Base-by-base conservation (phyloP, 208 protist genomes). In the Lotmaria passim region DNA sequence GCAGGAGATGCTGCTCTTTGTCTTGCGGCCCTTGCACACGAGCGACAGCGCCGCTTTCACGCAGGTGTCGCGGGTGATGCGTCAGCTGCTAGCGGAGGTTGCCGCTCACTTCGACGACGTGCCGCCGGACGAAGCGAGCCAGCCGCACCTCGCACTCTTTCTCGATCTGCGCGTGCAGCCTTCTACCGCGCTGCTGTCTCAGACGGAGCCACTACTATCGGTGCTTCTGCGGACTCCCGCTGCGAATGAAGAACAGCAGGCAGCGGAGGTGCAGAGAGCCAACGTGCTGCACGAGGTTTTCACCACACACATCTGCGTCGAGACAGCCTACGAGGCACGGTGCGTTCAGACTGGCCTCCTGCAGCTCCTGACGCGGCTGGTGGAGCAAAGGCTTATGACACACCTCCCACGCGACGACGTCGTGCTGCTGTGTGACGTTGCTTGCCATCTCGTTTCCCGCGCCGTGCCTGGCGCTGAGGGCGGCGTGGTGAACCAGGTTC, bases 1-100 rank as follows among this genome's bases (percentile, higher is more conserved):
- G 52, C 62, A 85, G 12, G 79, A 85, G 17, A 68, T 70, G 14
- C 43, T 85, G 14, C 23, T 61, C 17, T 69, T 83, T 58, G 41
- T 73, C 17, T 28, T 82, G 15, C 69, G 70, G 8, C 68, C 77
- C 8, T n/a, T 81, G 23, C 47, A 61, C 34, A 46, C 58, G 17
- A 52, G 48, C 0, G 81, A 83, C 30, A 17, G 11, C 0, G 36
- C 12, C 6, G 58, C 47, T 7, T 78, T 79, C 10, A 30, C 41
- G 3, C 48, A 53, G 0, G 55, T 85, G 3, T 6, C 47, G 0
- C 23, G 60, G 7, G 48, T 69, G 7, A 31, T 72, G 28, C 47
- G 74, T 11, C 43, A 59, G 36, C 67, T 76, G 0, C 38, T 64
- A n/a, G 30, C 62, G 19, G 63, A 70, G 48, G 64, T 75, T 7